Conservation (phyloP, 495 filamentous ascomycete species). For the Tuber borchii region DNA sequence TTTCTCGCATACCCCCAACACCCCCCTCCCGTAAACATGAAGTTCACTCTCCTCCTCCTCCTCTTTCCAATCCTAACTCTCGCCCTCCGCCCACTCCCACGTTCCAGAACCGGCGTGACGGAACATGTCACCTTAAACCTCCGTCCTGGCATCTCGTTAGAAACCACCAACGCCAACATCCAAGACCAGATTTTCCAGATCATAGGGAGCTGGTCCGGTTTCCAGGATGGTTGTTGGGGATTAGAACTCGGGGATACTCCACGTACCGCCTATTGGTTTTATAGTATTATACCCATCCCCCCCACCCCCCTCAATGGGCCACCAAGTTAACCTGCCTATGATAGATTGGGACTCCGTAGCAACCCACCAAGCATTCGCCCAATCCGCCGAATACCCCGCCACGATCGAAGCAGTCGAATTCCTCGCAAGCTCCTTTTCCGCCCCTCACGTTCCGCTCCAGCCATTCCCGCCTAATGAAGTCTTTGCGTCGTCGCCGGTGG, state of each 20-base stretch:
- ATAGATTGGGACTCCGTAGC: neutral
- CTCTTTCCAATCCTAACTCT: neutral
- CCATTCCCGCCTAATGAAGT: neutral
- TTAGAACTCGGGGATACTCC: neutral
- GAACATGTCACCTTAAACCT: neutral
- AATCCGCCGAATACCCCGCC: neutral
- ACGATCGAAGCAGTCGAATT: neutral
- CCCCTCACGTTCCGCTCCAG: neutral
- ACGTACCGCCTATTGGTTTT: neutral
- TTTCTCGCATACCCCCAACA: neutral
- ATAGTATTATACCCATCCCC: neutral
- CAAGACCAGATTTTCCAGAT: neutral
- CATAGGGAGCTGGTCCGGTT: neutral
- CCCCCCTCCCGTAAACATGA: neutral
- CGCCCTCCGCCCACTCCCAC: neutral
- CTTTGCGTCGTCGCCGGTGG: neutral
- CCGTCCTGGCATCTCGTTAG: neutral
- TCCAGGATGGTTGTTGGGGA: neutral
- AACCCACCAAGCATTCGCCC: neutral
- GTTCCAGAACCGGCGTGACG: neutral
- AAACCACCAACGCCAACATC: neutral
- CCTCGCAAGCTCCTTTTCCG: neutral
- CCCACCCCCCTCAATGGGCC: neutral
- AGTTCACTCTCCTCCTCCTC: neutral
- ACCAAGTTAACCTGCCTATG: neutral